Evolutionary conservation across 345 rosid species (phyloP).

Genomic region (Heritiera littoralis): DNA sequence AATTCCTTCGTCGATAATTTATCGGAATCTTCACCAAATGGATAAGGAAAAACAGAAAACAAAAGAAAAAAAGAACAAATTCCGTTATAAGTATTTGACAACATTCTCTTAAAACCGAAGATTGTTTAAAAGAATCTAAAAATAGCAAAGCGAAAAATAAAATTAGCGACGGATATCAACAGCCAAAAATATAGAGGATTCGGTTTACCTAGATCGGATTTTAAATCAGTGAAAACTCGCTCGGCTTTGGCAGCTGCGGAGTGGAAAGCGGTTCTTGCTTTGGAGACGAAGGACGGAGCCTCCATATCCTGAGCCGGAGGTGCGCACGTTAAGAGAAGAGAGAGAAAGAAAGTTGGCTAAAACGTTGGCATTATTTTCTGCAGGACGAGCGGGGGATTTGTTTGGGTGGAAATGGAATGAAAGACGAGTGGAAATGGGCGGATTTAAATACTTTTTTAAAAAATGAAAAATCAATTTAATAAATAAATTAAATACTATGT

Average conservation of each 20-base stretch:
- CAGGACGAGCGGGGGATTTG: neutral
- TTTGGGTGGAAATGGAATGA: neutral
- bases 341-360: conserved; percentile 11
- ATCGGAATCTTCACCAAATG: conserved; percentile 49
- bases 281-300: conserved; percentile 74
- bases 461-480: neutral
- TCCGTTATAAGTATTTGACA: conserved; percentile 1
- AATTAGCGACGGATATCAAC: neutral
- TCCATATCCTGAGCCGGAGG: conserved; percentile 53
- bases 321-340: conserved; percentile 21
- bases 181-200: conserved; percentile 3
- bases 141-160: conserved; percentile 33
- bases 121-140: conserved; percentile 31
- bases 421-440: neutral
- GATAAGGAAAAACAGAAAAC: neutral
- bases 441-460: neutral
- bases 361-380: neutral
- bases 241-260: conserved; percentile 99
- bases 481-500: neutral
- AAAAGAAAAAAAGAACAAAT: neutral
- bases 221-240: conserved; percentile 83
- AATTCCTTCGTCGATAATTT: conserved; percentile 36
- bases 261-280: conserved; percentile 87
- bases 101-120: conserved; percentile 13
- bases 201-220: conserved; percentile 68